Evolutionary conservation across 345 rosid species (phyloP).

Genomic region (Stellera chamaejasme): DNA sequence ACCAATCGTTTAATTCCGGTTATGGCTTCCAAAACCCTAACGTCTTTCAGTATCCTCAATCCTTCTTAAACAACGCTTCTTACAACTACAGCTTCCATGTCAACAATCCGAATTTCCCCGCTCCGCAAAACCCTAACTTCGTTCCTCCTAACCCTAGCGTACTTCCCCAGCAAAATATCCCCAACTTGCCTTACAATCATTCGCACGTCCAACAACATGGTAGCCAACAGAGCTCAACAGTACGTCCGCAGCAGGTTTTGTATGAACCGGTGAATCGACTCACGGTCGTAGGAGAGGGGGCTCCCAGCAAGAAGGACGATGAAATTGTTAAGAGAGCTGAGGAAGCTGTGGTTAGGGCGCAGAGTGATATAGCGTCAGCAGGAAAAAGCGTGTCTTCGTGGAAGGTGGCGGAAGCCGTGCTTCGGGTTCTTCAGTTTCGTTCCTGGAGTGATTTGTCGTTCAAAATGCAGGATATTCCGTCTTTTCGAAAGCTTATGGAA

Average conservation of each 20-base stretch:
- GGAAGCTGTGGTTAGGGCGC: conserved; percentile 34
- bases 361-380: conserved; percentile 31
- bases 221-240: conserved; percentile 5
- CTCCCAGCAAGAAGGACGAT: conserved; percentile 9
- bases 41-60: conserved; percentile 23
- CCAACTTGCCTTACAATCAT: conserved; percentile 13
- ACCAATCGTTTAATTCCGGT: conserved; percentile 17
- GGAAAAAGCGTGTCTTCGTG: conserved; percentile 56
- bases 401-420: conserved; percentile 45
- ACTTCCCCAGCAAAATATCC: conserved; percentile 13
- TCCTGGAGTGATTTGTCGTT: conserved; percentile 74
- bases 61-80: conserved; percentile 15
- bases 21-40: conserved; percentile 24
- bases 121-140: conserved; percentile 21
- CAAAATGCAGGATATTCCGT: conserved; percentile 61
- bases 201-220: conserved; percentile 17
- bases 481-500: conserved; percentile 50
- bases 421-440: conserved; percentile 36
- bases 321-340: conserved; percentile 28
- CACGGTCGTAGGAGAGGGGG: neutral
- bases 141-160: conserved; percentile 23
- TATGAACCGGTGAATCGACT: neutral
- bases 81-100: conserved; percentile 22
- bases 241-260: conserved; percentile 11
- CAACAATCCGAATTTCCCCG: conserved; percentile 22